A percentile compares a stretch with the other conserved stretches of the same genome.
These are phyloP conservation scores for Zalaria sp. DNA, from an alignment of 2,329 filamentous ascomycete genomes.

Conservation along the genomic window DNA sequence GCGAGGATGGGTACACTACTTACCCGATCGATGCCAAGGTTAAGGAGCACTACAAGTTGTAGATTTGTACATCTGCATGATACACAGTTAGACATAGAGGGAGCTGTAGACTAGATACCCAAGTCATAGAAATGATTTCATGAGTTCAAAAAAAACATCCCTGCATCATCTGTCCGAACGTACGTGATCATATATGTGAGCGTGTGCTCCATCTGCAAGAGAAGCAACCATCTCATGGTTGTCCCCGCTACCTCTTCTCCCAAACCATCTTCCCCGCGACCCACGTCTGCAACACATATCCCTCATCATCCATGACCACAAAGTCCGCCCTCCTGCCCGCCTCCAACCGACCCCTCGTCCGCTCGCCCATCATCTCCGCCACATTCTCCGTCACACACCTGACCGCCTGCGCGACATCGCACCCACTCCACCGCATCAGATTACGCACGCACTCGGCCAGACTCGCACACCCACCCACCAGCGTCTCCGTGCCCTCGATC, in stretches of 20 bases:
- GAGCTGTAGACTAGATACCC: too few species aligned
- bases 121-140: too few species aligned
- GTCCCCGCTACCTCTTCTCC: constrained; percentile 14
- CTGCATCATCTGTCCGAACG: too few species aligned
- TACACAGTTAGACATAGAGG: too few species aligned
- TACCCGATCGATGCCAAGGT: constrained; percentile 21
- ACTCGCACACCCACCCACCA: constrained; percentile 39
- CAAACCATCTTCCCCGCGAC: constrained; percentile 33
- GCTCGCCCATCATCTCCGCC: constrained; percentile 34
- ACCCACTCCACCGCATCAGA: constrained; percentile 31
- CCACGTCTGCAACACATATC: constrained; percentile 37
- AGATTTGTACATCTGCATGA: background rate
- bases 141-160: too few species aligned
- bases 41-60: background rate
- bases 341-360: constrained; percentile 28
- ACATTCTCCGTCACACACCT: constrained; percentile 37
- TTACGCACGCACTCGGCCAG: constrained; percentile 38
- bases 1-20: constrained; percentile 26
- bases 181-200: too few species aligned
- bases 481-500: constrained; percentile 37
- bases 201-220: too few species aligned
- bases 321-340: constrained; percentile 34
- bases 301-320: constrained; percentile 31
- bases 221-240: too few species aligned
- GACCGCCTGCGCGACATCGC: constrained; percentile 33